Base-by-base conservation (phyloP, 192 early-diverging fungal genomes). In the Chytriomyces sp. region DNA sequence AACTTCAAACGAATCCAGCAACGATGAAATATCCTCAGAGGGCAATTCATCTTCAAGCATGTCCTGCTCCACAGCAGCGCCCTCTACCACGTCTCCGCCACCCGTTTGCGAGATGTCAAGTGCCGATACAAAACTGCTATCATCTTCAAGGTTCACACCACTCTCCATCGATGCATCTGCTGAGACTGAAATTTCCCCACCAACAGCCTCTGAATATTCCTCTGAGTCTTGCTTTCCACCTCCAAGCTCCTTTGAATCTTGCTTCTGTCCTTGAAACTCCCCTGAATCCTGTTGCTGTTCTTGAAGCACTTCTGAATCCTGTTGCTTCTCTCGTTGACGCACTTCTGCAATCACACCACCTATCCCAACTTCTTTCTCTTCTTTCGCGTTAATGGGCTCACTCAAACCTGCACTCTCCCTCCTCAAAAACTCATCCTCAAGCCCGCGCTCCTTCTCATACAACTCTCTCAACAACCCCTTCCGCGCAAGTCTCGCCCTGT, bases 21-120 rank as follows among this genome's bases (percentile, higher is more conserved):
- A 35, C 35, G 35, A 35, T 35, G 35, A 35, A 35, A 35, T 35
- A 35, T 35, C 35, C 35, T 35, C 35, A 35, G 35, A 35, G 35
- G 35, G 35, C 35, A 35, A 35, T 35, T 35, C 35, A 35, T 35
- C 35, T 35, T 35, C 35, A 35, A 35, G 35, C 0, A 35, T 35
- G 2, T 35, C 35, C 35, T 1, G 35, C 4, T 35, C 35, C 35
- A 35, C 35, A 35, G 35, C 35, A 35, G 35, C 35, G 35, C 4
- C 35, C 35, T 73, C 71, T 45, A 26, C 45, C 63, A 57, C 9
- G 63, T 20, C 11, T 23, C 71, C 44, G 5, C 23, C 71, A 73
- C 63, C 45, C 35, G 11, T 23, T 62, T 35, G 35, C 20, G 13
- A 20, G 13, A 57, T n/a, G 20, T 57, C 53, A 13, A 57, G 20